Base-by-base conservation (phyloP, 371 early-diverging fungal species). In the Zychaea mexicana region DNA sequence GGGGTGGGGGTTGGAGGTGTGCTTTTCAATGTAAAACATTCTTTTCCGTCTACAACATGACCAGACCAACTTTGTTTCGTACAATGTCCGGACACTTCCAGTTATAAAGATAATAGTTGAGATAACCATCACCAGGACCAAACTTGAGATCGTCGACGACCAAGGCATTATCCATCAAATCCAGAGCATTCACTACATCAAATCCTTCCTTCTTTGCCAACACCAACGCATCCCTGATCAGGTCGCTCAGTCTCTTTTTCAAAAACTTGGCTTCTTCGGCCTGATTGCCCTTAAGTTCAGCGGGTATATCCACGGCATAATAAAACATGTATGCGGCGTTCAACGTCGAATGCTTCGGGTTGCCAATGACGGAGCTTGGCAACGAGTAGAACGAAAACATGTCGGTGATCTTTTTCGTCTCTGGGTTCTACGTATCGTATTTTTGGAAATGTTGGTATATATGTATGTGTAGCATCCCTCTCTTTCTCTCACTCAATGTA, bases 71-170 rank as follows among this genome's bases (percentile, higher is more conserved):
- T 73, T 96, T 88, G 33, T 81, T 71, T 30, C 82, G 69, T 19
- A 75, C 74, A 19, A 96, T 71, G 33, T 83, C 83, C 59, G 86
- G 86, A 57, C 92, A 91, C 65, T 85, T 81, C 89, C 94, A 98
- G 81, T 98, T 98, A 82, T 94, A 98, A 67, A 98, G 72, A 72
- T 98, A 98, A 72, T 92, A 98, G 76, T 97, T 91, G 61, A 98
- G 81, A 65, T 82, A 78, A 4, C 99, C 99, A 68, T 98, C 97
- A 42, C 99, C 99, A 27, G 86, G 83, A 31, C 93, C 94, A 74
- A 98, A 98, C 73, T 92, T 92, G 57, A 95, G 89, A 24, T 92
- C 90, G 0, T 90, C 84, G 1, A 92, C 77, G 67, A 93, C 90
- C 62, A 76, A 56, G 0, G 74, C 64, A 79, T 96, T 96, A 60